Evolutionary conservation across 2,329 filamentous ascomycete species (phyloP).

Genomic region (Fulvia fulva): DNA sequence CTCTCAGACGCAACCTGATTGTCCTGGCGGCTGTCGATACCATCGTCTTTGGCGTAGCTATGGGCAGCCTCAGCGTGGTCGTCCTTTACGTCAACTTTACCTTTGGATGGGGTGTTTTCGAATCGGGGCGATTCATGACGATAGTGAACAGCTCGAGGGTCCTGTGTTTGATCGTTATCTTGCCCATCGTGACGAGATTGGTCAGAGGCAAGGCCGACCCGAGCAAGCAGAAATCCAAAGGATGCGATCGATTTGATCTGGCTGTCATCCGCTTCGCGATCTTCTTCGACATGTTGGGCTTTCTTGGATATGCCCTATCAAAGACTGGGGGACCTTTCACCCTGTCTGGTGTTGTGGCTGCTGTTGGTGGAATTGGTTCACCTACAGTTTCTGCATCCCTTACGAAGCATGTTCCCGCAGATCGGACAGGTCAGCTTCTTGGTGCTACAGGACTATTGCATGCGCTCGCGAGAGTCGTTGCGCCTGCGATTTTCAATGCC

Average conservation of each 20-base stretch:
- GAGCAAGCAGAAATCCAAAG: constrained; percentile 51
- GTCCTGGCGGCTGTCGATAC: constrained; percentile 77
- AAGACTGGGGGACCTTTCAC: constrained; percentile 63
- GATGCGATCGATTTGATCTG: constrained; percentile 75
- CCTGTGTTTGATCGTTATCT: constrained; percentile 65
- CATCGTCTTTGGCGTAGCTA: constrained; percentile 73
- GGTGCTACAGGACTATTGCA: constrained; percentile 85
- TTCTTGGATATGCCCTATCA: constrained; percentile 68
- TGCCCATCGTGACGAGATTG: constrained; percentile 73
- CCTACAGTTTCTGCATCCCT: constrained; percentile 79
- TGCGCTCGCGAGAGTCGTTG: constrained; percentile 71
- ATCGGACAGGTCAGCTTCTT: constrained; percentile 79
- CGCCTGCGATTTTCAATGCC: constrained; percentile 78
- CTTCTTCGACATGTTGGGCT: constrained; percentile 71
- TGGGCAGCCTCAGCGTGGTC: constrained; percentile 76
- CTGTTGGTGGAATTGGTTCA: constrained; percentile 77
- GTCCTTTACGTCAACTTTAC: constrained; percentile 77
- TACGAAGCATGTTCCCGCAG: constrained; percentile 84
- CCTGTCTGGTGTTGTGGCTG: constrained; percentile 65
- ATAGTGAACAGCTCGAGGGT: constrained; percentile 75
- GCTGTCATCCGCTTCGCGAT: constrained; percentile 71
- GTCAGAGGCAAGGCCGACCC: constrained; percentile 57
- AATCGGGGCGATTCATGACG: constrained; percentile 77
- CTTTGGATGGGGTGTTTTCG: constrained; percentile 78
- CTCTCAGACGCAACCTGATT: constrained; percentile 75